Evolutionary conservation across 139 green algal genomes (phyloP), one percentile per base, ranked within the genome.

Genomic region (Choricystis sp.): DNA sequence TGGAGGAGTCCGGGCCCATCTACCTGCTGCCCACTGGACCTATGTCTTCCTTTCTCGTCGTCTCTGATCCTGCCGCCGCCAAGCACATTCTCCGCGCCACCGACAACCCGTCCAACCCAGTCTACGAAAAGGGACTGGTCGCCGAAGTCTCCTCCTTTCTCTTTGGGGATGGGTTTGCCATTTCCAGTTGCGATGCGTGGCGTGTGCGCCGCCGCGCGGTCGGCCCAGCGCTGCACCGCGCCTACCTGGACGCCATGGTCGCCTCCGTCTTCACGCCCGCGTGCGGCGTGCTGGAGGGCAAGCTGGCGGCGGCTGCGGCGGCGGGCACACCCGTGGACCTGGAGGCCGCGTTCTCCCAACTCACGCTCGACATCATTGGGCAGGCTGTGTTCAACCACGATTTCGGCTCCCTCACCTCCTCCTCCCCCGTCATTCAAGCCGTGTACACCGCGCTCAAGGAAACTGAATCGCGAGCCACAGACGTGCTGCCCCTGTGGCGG

Each of bases 361-460:
- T 98, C 16, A 98, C 94, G 1, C 79, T 99, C 49, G 94, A 99
- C 77, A 82, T 99, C 29, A 97, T 99, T 66, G 94, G 92, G 58
- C 91, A 93, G 75, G 72, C 86, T 0, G 88, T 98, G 28, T 99
- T 99, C 80, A 98, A 97, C 84, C 98, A 97, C 74, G 85, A 98
- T 69, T 99, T 99, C 66, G 78, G 95, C 63, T 69, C 92, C 3
- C 81, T 98, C 52, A 95, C 74, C 56, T 82, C 66, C 3, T 70
- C 88, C 64, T 81, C 61, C 21, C 87, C 84, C 4, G 49, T 96
- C 60, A 95, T 95, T 62, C 85, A 93, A 74, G 93, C 92, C 0
- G 91, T 98, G 52, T 99, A 99, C 84, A 99, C 90, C 1, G 76
- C 86, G 2, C 79, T 99, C 2, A 99, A 99, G 74, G 92, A 99